These are phyloP conservation scores for Linanthus parryae DNA, from an alignment of 148 eudicot genomes.

Conservation along the genomic window DNA sequence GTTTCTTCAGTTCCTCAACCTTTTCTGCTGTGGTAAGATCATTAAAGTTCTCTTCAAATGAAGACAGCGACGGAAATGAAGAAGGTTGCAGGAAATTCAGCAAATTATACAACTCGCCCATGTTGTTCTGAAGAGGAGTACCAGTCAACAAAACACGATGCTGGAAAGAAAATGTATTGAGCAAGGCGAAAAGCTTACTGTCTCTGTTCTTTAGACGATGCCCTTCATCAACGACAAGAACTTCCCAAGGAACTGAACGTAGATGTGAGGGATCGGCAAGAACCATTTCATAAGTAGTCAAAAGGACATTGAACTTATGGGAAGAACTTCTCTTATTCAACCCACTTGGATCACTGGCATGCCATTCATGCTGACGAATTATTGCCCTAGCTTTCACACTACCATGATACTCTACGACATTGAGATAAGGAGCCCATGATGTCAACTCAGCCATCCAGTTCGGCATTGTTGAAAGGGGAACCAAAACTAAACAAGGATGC, in stretches of 20 bases:
- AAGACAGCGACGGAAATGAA: slow-evolving; percentile 81
- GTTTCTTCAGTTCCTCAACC: slow-evolving; percentile 93
- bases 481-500: slow-evolving; percentile 88
- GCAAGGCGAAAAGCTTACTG: slow-evolving; percentile 87
- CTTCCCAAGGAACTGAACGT: slow-evolving; percentile 95
- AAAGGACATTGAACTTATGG: slow-evolving; percentile 83
- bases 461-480: slow-evolving; percentile 98
- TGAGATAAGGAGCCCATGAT: slow-evolving; percentile 88
- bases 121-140: slow-evolving; percentile 94
- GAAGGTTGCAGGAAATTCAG: slow-evolving; percentile 88
- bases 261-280: slow-evolving; percentile 77
- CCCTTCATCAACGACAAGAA: slow-evolving; percentile 96
- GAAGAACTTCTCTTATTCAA: slow-evolving; percentile 44
- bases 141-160: slow-evolving; percentile 95
- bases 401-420: slow-evolving; percentile 97
- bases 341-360: slow-evolving; percentile 41
- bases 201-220: slow-evolving; percentile 85
- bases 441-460: slow-evolving; percentile 97
- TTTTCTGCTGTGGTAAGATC: slow-evolving; percentile 85
- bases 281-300: slow-evolving; percentile 97
- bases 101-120: slow-evolving; percentile 91
- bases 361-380: slow-evolving; percentile 93
- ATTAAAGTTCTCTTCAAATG: slow-evolving; percentile 89
- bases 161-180: slow-evolving; percentile 82
- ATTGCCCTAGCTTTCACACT: slow-evolving; percentile 65